A percentile compares a stretch with the other conserved stretches of the same genome.
These are phyloP conservation scores for Mortierella sp. DNA, from an alignment of 371 early-diverging fungal species.

Conservation along the genomic window DNA sequence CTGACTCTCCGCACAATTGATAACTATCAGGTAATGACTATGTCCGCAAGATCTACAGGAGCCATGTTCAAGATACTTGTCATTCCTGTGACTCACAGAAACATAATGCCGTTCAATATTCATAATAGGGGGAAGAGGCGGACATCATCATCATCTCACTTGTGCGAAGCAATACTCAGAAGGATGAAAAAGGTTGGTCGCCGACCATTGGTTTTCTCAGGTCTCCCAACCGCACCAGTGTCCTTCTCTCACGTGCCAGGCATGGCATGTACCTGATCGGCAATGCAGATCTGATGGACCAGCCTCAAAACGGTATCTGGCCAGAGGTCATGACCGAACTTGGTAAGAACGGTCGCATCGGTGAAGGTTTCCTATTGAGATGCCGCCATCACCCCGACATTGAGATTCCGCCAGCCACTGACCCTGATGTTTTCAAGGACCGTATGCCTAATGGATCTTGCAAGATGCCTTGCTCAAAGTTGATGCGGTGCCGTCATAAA, in stretches of 20 bases:
- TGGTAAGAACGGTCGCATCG: constrained; percentile 40
- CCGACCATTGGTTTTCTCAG: constrained; percentile 83
- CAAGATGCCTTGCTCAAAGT: constrained; percentile 5
- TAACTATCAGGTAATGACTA: constrained; percentile 51
- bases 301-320: constrained; percentile 56
- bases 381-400: constrained; percentile 60
- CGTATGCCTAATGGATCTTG: constrained; percentile 55
- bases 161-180: constrained; percentile 68
- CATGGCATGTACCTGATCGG: constrained; percentile 72
- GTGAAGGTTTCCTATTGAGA: constrained; percentile 55
- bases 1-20: constrained; percentile 53
- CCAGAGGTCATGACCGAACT: constrained; percentile 41
- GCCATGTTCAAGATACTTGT: background rate
- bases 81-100: background rate
- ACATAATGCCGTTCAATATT: background rate
- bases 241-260: constrained; percentile 79
- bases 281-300: constrained; percentile 54
- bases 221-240: constrained; percentile 82
- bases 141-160: constrained; percentile 63
- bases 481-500: constrained; percentile 52
- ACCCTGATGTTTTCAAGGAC: constrained; percentile 30
- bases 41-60: background rate
- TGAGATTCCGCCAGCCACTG: constrained; percentile 10
- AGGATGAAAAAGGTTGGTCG: background rate
- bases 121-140: constrained; percentile 56